These are phyloP conservation scores for Onygenales sp. DNA, from an alignment of 2,329 filamentous ascomycete genomes.

Conservation along the genomic window DNA sequence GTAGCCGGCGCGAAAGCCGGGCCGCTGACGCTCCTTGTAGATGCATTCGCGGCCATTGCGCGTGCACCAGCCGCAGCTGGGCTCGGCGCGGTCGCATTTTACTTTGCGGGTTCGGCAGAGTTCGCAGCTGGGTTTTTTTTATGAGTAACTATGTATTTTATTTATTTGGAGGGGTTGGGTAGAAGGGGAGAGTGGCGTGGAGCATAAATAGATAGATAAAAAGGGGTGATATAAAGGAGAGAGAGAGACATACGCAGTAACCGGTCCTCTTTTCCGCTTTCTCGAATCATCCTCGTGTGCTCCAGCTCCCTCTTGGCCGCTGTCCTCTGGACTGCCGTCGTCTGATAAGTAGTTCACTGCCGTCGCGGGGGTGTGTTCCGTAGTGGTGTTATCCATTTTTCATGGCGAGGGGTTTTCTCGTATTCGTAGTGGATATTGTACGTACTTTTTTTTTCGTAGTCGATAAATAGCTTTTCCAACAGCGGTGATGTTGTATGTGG, in stretches of 20 bases:
- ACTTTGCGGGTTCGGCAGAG: conserved; percentile 1
- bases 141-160: no score
- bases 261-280: conserved; percentile 1
- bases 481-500: no score
- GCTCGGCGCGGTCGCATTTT: conserved; percentile 39
- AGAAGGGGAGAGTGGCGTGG: neutral
- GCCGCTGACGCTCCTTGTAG: conserved; percentile 63
- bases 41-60: conserved; percentile 58
- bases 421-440: no score
- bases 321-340: neutral
- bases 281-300: neutral
- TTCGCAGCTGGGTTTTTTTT: neutral
- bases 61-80: conserved; percentile 61
- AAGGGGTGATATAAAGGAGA: neutral
- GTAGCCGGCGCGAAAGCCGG: conserved; percentile 54
- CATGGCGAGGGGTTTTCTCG: neutral
- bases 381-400: neutral
- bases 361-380: neutral
- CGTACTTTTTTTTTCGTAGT: no score
- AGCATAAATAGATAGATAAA: neutral
- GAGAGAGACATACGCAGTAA: neutral
- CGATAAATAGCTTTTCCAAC: no score
- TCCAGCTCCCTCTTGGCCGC: neutral
- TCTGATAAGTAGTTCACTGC: neutral
- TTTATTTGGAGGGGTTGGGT: neutral